phyloP scores from a whole-genome alignment of 2,329 filamentous ascomycete genomes.

The Cylindrodendrum hubeiense region DNA sequence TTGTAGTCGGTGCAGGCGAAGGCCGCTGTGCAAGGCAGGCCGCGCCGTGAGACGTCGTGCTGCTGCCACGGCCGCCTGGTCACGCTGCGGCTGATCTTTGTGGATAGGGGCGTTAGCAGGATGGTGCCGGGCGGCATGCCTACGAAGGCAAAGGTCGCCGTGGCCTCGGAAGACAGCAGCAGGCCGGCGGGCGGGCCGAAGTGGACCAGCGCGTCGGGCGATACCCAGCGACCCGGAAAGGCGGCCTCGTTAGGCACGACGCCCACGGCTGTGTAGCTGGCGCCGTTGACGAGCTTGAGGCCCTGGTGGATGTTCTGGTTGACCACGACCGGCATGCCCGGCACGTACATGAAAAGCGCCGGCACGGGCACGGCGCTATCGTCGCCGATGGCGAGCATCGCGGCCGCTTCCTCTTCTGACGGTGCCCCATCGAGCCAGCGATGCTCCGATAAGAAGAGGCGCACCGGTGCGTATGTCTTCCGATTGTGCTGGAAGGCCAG shows the following conservation, averaged over 20 bases:
- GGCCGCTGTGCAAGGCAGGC: not conserved
- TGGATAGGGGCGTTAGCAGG: slow-evolving; percentile 6
- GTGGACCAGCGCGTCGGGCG: not conserved
- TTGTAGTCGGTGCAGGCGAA: slow-evolving; percentile 17
- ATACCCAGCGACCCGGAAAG: too few species aligned
- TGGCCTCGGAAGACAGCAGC: not conserved
- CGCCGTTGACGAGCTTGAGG: slow-evolving; percentile 11
- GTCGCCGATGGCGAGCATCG: not conserved
- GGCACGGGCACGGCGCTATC: not conserved
- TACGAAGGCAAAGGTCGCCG: slow-evolving; percentile 5
- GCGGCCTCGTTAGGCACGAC: not conserved
- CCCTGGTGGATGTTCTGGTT: slow-evolving; percentile 16
- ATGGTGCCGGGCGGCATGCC: slow-evolving; percentile 9
- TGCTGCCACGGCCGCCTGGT: slow-evolving; percentile 11
- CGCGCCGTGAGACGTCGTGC: not conserved
- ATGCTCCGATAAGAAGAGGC: not conserved
- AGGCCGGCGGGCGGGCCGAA: slow-evolving; percentile 15
- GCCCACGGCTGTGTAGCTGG: not conserved
- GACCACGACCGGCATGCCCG: slow-evolving; percentile 14
- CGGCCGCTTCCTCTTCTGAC: slow-evolving; percentile 17
- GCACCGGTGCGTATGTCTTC: not conserved
- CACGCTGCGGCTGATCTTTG: slow-evolving; percentile 1
- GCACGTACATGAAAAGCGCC: not conserved
- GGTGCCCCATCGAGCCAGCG: not conserved
- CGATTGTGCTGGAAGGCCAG: not conserved